Base-by-base conservation (phyloP, 495 filamentous ascomycete genomes). In the Trichoderma virens region DNA sequence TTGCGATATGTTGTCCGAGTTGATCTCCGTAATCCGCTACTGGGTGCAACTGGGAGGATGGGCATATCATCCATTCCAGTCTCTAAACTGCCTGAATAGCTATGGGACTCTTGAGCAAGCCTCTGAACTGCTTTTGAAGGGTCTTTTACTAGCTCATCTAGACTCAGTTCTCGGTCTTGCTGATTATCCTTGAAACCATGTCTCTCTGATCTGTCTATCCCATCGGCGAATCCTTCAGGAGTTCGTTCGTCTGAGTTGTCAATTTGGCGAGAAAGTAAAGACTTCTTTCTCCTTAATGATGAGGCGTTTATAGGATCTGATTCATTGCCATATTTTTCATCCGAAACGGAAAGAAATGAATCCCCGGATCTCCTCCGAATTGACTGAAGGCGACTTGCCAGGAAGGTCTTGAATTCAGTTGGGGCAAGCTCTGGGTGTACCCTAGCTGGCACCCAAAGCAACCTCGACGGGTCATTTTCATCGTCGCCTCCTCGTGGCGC, bases 371-470 rank as follows among this genome's bases (percentile, higher is more conserved):
- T 85, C 67, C 93, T 80, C 75, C 91, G 89, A 68, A 98, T 96
- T 14, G 90, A 85, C 62, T 95, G 87, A 28, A 96, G 89, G 70
- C 91, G 88, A 56, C 92, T 94, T 70, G 98, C 93, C 0, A 99
- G 82, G 70, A 98, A 99, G 1, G 90, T 90, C 75, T 94, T 96
- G 79, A 98, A 99, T 70, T 97, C 95, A 73, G 88, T 92, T 5
- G 94, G 95, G 31, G 95, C 94, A 34, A 99, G 78, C 76, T 98
- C 94, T 14, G 94, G 94, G 70, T 99, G 94, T 20, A 98, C 79
- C 64, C 92, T 85, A 27, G 94, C 94, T 0, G 94, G 94, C 30
- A 99, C 94, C 94, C 94, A 99, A 64, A 97, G 91, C 60, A 98
- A 75, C 66, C 90, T 85, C 1, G 92, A 90, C 4, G 91, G 83